Evolutionary conservation across 2,329 filamentous ascomycete species (phyloP).

Genomic region (Mollisia scopiformis): DNA sequence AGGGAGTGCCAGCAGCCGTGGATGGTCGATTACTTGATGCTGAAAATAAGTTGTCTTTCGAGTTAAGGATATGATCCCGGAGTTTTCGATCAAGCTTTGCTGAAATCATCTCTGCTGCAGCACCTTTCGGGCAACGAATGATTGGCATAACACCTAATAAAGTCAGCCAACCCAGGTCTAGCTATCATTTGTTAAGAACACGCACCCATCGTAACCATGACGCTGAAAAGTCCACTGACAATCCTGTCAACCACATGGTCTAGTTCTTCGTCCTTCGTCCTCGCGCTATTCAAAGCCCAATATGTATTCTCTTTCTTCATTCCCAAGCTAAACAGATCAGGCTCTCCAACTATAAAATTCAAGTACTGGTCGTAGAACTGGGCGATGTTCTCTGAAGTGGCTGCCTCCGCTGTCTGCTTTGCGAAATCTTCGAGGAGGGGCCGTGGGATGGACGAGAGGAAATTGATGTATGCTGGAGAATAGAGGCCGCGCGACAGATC

Average conservation of each 20-base stretch:
- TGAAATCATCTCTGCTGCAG: slow-evolving; percentile 91
- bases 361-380: slow-evolving; percentile 96
- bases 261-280: slow-evolving; percentile 87
- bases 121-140: slow-evolving; percentile 90
- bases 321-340: slow-evolving; percentile 91
- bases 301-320: slow-evolving; percentile 91
- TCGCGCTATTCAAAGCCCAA: slow-evolving; percentile 92
- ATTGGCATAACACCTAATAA: slow-evolving; percentile 82
- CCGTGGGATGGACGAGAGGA: slow-evolving; percentile 89
- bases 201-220: slow-evolving; percentile 95
- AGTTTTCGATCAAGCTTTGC: slow-evolving; percentile 94
- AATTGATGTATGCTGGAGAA: slow-evolving; percentile 94
- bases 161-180: slow-evolving; percentile 30
- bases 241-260: slow-evolving; percentile 88
- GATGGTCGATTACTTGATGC: slow-evolving; percentile 56
- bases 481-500: slow-evolving; percentile 90
- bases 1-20: slow-evolving; percentile 60
- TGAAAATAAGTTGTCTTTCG: slow-evolving; percentile 96
- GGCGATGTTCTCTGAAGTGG: slow-evolving; percentile 85
- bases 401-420: slow-evolving; percentile 79
- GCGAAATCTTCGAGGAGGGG: slow-evolving; percentile 95
- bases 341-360: slow-evolving; percentile 95
- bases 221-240: slow-evolving; percentile 95
- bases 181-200: background rate
- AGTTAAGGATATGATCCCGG: slow-evolving; percentile 94